These are phyloP conservation scores for Graphilbum ipis-grandicollis DNA, from an alignment of 2,329 filamentous ascomycete species.

Conservation along the genomic window DNA sequence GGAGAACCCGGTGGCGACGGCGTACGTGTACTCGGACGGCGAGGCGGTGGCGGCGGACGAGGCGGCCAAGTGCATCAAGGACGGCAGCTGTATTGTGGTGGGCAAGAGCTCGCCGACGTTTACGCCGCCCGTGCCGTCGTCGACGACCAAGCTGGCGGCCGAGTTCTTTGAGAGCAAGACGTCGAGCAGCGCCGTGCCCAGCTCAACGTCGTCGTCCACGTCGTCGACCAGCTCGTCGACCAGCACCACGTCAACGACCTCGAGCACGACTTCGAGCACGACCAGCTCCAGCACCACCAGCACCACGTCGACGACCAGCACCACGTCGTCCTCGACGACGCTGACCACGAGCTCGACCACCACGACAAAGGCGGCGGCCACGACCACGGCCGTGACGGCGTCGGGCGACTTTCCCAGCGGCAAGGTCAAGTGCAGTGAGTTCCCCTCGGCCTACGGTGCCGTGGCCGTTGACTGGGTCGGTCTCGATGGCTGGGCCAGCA, in stretches of 20 bases:
- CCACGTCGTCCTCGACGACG: too few relatives aligned
- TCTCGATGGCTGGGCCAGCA: constrained; percentile 60
- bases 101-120: constrained; percentile 40
- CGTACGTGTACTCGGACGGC: constrained; percentile 53
- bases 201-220: constrained; percentile 18
- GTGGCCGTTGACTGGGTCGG: constrained; percentile 50
- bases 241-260: constrained; percentile 4
- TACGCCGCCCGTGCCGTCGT: constrained; percentile 21
- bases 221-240: constrained; percentile 22
- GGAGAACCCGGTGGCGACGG: constrained; percentile 44
- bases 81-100: constrained; percentile 52
- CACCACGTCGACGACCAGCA: too few relatives aligned
- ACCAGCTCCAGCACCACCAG: constrained; percentile 32
- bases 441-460: constrained; percentile 71
- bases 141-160: constrained; percentile 18
- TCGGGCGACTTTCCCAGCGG: constrained; percentile 76
- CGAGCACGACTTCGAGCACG: constrained; percentile 9
- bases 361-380: too few relatives aligned
- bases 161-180: constrained; percentile 33
- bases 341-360: too few relatives aligned
- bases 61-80: constrained; percentile 53
- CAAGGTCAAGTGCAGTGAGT: constrained; percentile 48
- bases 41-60: constrained; percentile 40
- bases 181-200: constrained; percentile 13
- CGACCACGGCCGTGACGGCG: too few relatives aligned